These are phyloP conservation scores for Fusarium armeniacum DNA, from an alignment of 2,329 filamentous ascomycete species.

Conservation along the genomic window DNA sequence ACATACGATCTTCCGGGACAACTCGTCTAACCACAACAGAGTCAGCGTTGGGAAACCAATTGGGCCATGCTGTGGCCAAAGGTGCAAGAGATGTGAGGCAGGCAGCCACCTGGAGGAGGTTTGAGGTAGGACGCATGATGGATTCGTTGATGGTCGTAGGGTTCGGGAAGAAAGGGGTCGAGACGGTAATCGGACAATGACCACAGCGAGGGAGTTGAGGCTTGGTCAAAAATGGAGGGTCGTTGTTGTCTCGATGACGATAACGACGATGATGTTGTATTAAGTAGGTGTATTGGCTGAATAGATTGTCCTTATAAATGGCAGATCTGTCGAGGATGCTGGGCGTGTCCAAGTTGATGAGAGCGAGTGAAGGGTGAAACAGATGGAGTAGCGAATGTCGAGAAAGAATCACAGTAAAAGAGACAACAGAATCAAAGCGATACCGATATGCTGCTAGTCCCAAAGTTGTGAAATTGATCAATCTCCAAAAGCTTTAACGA, in stretches of 20 bases:
- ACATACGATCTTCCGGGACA: constrained; percentile 29
- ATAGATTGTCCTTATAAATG: not conserved
- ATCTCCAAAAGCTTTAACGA: constrained; percentile 26
- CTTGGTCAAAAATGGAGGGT: not conserved
- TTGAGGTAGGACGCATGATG: constrained; percentile 65
- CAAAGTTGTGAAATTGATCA: constrained; percentile 22
- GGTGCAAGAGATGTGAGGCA: constrained; percentile 66
- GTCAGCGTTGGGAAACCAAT: constrained; percentile 68
- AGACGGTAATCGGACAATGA: constrained; percentile 1
- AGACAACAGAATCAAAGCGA: constrained; percentile 30
- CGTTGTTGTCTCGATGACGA: constrained; percentile 10
- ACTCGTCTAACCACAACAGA: constrained; percentile 59
- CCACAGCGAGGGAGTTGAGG: not conserved
- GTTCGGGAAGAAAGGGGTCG: constrained; percentile 10
- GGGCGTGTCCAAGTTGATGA: constrained; percentile 24
- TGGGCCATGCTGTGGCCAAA: constrained; percentile 68
- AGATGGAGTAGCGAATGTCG: constrained; percentile 34
- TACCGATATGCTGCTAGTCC: constrained; percentile 20
- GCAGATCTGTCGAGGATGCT: constrained; percentile 21
- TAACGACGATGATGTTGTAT: constrained; percentile 1
- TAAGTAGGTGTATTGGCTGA: constrained; percentile 20
- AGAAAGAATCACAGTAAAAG: constrained; percentile 37
- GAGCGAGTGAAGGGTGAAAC: constrained; percentile 19
- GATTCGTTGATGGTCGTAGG: constrained; percentile 4
- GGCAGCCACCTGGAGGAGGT: constrained; percentile 63